phyloP scores from a whole-genome alignment of 495 filamentous ascomycete genomes.

The Xylaria scruposa region DNA sequence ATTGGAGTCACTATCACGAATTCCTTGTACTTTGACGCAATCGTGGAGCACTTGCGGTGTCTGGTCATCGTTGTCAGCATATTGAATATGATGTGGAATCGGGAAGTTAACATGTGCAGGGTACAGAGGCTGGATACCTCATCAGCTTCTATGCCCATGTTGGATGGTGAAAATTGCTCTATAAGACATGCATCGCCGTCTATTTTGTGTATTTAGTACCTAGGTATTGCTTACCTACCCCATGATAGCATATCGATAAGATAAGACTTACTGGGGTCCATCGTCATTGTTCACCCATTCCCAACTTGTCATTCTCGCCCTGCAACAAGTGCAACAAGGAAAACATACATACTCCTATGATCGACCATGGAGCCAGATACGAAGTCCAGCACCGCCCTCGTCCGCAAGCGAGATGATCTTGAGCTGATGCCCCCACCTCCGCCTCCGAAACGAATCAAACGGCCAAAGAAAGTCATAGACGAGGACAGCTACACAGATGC shows the following conservation, averaged over 20 bases:
- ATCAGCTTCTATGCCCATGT: not conserved
- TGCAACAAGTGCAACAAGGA: too few relatives aligned
- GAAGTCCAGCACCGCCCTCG: slow-evolving; percentile 54
- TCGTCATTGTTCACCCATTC: slow-evolving; percentile 13
- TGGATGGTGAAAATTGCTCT: too few relatives aligned
- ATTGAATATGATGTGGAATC: not conserved
- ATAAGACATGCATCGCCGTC: too few relatives aligned
- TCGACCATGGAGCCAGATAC: slow-evolving; percentile 40
- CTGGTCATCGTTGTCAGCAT: too few relatives aligned
- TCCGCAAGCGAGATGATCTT: slow-evolving; percentile 68
- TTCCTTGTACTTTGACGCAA: too few relatives aligned
- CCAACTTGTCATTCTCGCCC: not conserved
- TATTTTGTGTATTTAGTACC: too few relatives aligned
- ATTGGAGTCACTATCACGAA: too few relatives aligned
- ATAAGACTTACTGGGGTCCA: not conserved
- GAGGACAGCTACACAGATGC: slow-evolving; percentile 93
- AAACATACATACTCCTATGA: not conserved
- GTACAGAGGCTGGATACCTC: not conserved
- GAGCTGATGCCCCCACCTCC: slow-evolving; percentile 92
- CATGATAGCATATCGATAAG: slow-evolving; percentile 5
- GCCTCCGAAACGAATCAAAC: slow-evolving; percentile 88
- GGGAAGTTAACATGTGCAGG: not conserved
- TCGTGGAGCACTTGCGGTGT: too few relatives aligned
- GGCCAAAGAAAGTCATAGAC: slow-evolving; percentile 86
- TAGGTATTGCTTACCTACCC: too few relatives aligned